Evolutionary conservation across 2,329 filamentous ascomycete genomes (phyloP).

Genomic region (Fusarium sp.): DNA sequence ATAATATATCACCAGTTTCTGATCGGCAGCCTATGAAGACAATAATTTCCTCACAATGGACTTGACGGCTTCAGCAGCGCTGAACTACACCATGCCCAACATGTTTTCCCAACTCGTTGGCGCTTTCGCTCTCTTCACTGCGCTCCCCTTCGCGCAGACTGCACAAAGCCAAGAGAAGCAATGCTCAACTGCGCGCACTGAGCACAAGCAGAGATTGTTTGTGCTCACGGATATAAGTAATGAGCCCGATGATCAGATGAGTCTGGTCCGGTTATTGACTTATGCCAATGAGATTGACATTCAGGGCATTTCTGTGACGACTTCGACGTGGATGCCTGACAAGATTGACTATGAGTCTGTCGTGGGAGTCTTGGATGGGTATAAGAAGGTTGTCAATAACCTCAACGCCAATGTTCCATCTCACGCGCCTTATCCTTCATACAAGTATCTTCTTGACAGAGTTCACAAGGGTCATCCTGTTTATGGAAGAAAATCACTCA

Average conservation of each 20-base stretch:
- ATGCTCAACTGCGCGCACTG: not conserved
- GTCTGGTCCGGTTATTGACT: constrained; percentile 51
- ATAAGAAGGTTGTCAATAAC: constrained; percentile 42
- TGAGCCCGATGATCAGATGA: constrained; percentile 55
- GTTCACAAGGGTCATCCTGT: constrained; percentile 8
- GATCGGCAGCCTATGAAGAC: not conserved
- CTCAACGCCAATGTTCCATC: constrained; percentile 8
- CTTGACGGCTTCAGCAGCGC: not conserved
- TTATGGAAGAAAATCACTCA: constrained; percentile 36
- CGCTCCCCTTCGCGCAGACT: not conserved
- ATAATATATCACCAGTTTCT: not conserved
- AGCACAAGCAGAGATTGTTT: constrained; percentile 46
- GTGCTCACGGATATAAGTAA: constrained; percentile 55
- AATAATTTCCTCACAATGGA: not conserved
- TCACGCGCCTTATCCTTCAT: not conserved
- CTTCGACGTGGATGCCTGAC: constrained; percentile 53
- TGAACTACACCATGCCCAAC: not conserved
- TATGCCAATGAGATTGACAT: constrained; percentile 56
- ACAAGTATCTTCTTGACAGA: not conserved
- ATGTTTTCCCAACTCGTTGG: constrained; percentile 12
- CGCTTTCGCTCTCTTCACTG: constrained; percentile 2
- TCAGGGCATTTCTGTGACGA: constrained; percentile 53
- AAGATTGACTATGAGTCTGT: constrained; percentile 42
- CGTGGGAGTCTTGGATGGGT: constrained; percentile 36
- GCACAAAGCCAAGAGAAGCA: not conserved